Evolutionary conservation across 2,329 filamentous ascomycete genomes (phyloP).

Genomic region (Microdochium paspali): DNA sequence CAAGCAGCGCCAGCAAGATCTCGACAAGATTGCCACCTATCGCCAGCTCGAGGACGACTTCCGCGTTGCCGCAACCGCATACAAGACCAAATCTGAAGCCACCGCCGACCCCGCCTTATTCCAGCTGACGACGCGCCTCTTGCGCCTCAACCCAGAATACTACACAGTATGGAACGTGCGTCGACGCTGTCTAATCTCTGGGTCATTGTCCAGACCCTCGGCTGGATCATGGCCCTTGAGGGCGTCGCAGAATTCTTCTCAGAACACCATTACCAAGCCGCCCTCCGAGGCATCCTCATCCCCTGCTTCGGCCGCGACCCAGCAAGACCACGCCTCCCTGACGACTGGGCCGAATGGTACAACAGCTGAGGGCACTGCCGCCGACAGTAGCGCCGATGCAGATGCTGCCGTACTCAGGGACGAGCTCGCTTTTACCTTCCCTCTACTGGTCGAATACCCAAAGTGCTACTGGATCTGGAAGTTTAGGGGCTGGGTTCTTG

Average conservation of each 20-base stretch:
- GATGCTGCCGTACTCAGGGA: conserved; percentile 49
- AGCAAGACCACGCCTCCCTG: conserved; percentile 33
- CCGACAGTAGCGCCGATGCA: conserved; percentile 17
- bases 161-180: conserved; percentile 89
- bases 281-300: conserved; percentile 52
- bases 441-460: conserved; percentile 73
- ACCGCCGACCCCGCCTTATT: conserved; percentile 49
- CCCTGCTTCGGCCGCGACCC: conserved; percentile 43
- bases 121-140: conserved; percentile 60
- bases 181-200: conserved; percentile 56
- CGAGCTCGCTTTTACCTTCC: conserved; percentile 76
- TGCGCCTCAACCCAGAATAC: conserved; percentile 75
- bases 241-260: conserved; percentile 44
- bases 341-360: conserved; percentile 42
- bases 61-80: conserved; percentile 28
- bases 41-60: conserved; percentile 60
- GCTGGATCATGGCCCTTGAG: conserved; percentile 42
- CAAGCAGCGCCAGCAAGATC: conserved; percentile 61
- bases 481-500: conserved; percentile 77
- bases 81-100: conserved; percentile 33
- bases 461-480: conserved; percentile 99
- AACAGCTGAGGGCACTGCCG: too few relatives aligned
- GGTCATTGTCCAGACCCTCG: conserved; percentile 44
- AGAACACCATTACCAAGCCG: conserved; percentile 46
- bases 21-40: conserved; percentile 68